Evolutionary conservation across 768 basidiomycete genomes (phyloP).

Genomic region (Tulasnella sp.): DNA sequence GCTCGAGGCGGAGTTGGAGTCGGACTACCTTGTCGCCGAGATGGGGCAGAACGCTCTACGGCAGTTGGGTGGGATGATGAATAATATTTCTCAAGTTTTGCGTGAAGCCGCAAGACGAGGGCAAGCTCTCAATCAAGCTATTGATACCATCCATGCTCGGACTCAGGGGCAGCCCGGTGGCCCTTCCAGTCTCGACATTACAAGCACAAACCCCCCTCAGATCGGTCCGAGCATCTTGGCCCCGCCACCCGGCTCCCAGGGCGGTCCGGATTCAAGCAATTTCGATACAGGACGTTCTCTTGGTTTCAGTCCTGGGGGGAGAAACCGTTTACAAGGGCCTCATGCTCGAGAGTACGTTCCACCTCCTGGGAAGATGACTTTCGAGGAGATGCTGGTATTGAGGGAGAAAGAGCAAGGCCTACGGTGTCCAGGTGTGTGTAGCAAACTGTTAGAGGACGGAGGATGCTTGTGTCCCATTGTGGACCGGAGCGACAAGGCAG

Average conservation of each 20-base stretch:
- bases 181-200: background rate
- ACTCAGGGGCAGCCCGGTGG: background rate
- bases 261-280: no score
- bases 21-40: background rate
- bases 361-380: background rate
- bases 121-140: background rate
- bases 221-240: background rate
- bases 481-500: background rate
- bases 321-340: background rate
- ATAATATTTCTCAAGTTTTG: background rate
- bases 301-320: no score
- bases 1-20: background rate
- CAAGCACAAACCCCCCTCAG: background rate
- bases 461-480: background rate
- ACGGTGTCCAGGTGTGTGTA: background rate
- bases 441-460: background rate
- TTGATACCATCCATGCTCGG: background rate
- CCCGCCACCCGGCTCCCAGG: no score
- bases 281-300: no score
- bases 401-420: background rate
- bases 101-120: background rate
- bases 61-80: background rate
- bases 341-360: background rate
- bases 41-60: background rate
- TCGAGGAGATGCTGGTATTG: background rate